Evolutionary conservation across 1,139 yeast species (phyloP).

Genomic region (Nakaseomyces nivariensis): DNA sequence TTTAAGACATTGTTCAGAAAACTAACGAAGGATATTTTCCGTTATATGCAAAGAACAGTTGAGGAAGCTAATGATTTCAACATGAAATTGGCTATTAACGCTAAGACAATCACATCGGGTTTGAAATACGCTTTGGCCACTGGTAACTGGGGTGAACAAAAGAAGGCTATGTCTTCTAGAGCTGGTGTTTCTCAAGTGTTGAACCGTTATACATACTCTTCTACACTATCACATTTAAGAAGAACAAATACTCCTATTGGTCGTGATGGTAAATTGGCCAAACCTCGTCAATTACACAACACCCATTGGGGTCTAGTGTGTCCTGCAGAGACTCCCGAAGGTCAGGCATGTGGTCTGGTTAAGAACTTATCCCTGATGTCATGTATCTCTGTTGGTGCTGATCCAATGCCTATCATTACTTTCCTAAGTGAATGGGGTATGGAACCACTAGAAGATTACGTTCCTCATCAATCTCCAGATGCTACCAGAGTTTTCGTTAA

Average conservation of each 20-base stretch:
- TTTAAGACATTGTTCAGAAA: constrained; percentile 92
- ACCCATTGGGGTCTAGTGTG: constrained; percentile 99
- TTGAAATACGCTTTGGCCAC: constrained; percentile 95
- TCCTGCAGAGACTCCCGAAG: constrained; percentile 99
- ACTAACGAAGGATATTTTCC: constrained; percentile 85
- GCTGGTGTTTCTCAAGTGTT: constrained; percentile 99
- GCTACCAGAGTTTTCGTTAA: constrained; percentile 92
- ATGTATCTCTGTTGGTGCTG: constrained; percentile 94
- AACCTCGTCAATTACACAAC: constrained; percentile 97
- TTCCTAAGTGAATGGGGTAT: constrained; percentile 98
- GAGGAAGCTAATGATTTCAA: constrained; percentile 96
- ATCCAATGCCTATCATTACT: constrained; percentile 89
- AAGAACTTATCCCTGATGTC: constrained; percentile 94
- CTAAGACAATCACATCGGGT: constrained; percentile 95
- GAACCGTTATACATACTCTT: constrained; percentile 94
- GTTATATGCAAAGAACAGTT: constrained; percentile 98
- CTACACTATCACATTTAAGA: constrained; percentile 93
- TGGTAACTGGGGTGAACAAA: constrained; percentile 99
- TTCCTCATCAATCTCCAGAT: constrained; percentile 84
- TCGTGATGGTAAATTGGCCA: constrained; percentile 95
- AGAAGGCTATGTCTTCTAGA: constrained; percentile 96
- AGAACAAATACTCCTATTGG: constrained; percentile 99
- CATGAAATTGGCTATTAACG: constrained; percentile 90
- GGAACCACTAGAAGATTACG: constrained; percentile 94
- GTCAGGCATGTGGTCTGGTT: constrained; percentile 99